Base-by-base conservation (phyloP, 768 basidiomycete species). In the Holtermannia corniformis region DNA sequence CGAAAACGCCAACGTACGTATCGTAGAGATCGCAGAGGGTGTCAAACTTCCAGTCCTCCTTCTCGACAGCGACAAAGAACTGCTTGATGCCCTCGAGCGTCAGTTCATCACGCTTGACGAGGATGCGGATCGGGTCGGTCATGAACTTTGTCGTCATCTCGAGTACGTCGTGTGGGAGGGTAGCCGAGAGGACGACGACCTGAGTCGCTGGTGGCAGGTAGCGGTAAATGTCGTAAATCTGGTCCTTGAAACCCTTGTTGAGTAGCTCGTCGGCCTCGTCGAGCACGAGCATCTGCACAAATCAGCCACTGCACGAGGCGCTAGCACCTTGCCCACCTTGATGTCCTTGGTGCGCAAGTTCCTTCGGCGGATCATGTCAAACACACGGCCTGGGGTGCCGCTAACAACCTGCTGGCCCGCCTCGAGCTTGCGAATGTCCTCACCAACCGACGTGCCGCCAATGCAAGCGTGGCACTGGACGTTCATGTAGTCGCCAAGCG, bases 111-210 rank as follows among this genome's bases (percentile, higher is more conserved):
- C 91, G 89, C 79, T 96, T 95, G 74, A 97, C 92, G 63, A 96
- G 84, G 64, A 99, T 95, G 44, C 90, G 86, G 70, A 97, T 90
- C 27, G 93, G 93, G 73, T 96, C 91, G 46, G 63, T 67, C 92
- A 97, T 96, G 78, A 97, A 96, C 76, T 97, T 96, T 32, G 89
- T 95, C 19, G 93, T 96, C 87, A 96, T 95, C 76, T 97, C 93
- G 72, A 97, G 74, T 41, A 99, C 92, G 66, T 99, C 93, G 71
- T 90, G 86, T 10, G 93, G 93, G 57, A 97, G 79, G 23, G 92
- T 96, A 42, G 93, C 91, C 67, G 91, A 93, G 59, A 99, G 81
- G 44, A 97, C 79, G 43, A 99, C 91, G 44, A 97, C 93, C 74
- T 97, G 93, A 4, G 91, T 96, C 48, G 89, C 89, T 23, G 91